Base-by-base conservation (phyloP, 805 yeast species). In the Yamadazyma endophytica region DNA sequence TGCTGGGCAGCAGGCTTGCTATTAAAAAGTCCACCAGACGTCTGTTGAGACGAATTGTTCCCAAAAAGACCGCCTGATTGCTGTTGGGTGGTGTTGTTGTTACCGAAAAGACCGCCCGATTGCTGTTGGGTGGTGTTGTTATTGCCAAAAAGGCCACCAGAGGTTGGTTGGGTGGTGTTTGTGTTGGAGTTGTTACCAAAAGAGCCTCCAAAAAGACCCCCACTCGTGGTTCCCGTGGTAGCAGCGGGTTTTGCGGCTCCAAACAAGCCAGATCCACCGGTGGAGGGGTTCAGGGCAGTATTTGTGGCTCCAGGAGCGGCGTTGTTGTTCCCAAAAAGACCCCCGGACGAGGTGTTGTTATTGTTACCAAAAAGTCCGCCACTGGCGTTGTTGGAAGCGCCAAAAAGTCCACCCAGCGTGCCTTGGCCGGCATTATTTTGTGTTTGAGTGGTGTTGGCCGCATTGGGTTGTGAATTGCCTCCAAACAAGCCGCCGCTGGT, bases 351-450 rank as follows among this genome's bases (percentile, higher is more conserved):
- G 24, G 6, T 29, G 28, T 19, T 22, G 12, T 42, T 32, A 15
- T 25, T 36, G 22, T 40, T 37, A 4, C 59, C 63, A 46, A 56
- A 56, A 9, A 54, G 35, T 6, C 59, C 52, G 6, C 49, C 40
- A 11, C 41, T 16, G 9, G 49, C 24, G 16, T 25, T 29, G 16
- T 35, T 43, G 11, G 37, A 12, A 9, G 27, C 25, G 4, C 68
- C 67, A 42, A 64, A 63, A 8, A 64, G 39, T 2, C 68, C 68
- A 18, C n/a, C n/a, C n/a, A n/a, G n/a, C n/a, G n/a, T n/a, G n/a
- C n/a, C 64, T 62, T 9, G 56, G 14, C 13, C 30, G 40, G 12
- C 5, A 12, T 40, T 14, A 4, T 35, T 17, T 26, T 42, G 35
- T n/a, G n/a, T n/a, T n/a, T n/a, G n/a, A n/a, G n/a, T n/a, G 13